These are phyloP conservation scores for Primulina eburnea DNA, from an alignment of 257 asterid species.

Conservation along the genomic window DNA sequence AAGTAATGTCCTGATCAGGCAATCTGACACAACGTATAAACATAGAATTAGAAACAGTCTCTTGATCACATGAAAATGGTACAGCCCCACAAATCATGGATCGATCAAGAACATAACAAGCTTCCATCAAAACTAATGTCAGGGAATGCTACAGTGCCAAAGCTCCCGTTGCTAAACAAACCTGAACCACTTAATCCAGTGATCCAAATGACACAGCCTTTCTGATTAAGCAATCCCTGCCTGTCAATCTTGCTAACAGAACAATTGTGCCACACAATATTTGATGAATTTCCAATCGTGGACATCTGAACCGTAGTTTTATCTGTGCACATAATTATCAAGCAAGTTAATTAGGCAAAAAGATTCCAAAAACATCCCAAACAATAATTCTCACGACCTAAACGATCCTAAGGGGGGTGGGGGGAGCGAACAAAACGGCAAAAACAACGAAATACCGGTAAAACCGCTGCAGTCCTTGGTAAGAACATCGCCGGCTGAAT, in stretches of 20 bases:
- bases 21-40: background rate
- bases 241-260: conserved; percentile 76
- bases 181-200: conserved; percentile 99
- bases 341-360: background rate
- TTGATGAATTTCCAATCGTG: conserved; percentile 65
- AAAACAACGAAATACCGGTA: conserved; percentile 33
- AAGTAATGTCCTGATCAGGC: no score
- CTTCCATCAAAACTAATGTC: background rate
- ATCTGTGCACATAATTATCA: conserved; percentile 36
- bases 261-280: conserved; percentile 92
- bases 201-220: conserved; percentile 96
- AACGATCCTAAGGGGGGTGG: background rate
- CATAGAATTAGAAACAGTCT: background rate
- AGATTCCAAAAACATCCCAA: background rate
- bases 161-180: conserved; percentile 29
- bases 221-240: conserved; percentile 82
- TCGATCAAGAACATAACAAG: conserved; percentile 2
- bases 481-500: conserved; percentile 27
- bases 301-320: conserved; percentile 38
- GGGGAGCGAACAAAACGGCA: background rate
- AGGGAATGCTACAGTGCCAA: background rate
- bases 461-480: conserved; percentile 30
- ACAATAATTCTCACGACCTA: background rate
- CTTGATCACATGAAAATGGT: background rate
- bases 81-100: background rate